Conservation (phyloP, 2,329 filamentous ascomycete genomes). For the Fusarium scirpi region DNA sequence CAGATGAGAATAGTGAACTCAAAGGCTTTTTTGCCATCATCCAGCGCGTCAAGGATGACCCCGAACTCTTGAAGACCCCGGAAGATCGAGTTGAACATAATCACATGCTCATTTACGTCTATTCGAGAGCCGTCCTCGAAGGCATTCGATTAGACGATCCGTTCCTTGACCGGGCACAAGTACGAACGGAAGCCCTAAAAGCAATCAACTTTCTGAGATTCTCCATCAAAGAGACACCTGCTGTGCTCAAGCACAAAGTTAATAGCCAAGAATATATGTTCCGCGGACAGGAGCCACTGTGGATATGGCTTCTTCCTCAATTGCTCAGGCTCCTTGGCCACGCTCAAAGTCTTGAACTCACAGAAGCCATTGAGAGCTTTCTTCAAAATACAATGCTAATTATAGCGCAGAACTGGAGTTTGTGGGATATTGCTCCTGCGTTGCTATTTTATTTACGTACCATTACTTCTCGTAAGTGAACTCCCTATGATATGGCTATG, state of each 20-base stretch:
- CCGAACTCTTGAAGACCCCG: slow-evolving; percentile 66
- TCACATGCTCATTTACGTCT: slow-evolving; percentile 86
- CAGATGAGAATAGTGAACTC: slow-evolving; percentile 78
- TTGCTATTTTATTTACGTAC: slow-evolving; percentile 62
- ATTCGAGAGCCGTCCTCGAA: slow-evolving; percentile 82
- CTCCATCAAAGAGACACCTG: slow-evolving; percentile 80
- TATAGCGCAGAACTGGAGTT: slow-evolving; percentile 56
- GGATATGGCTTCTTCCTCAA: slow-evolving; percentile 73
- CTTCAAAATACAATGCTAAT: slow-evolving; percentile 62
- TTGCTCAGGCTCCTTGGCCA: slow-evolving; percentile 69
- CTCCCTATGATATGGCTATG: not conserved
- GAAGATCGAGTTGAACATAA: slow-evolving; percentile 81
- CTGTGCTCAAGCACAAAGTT: slow-evolving; percentile 67
- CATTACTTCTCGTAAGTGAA: slow-evolving; percentile 59
- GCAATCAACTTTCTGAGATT: slow-evolving; percentile 82
- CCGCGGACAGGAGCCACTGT: slow-evolving; percentile 71
- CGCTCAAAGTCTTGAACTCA: slow-evolving; percentile 60
- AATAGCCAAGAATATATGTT: slow-evolving; percentile 59
- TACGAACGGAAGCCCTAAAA: slow-evolving; percentile 72
- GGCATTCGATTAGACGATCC: slow-evolving; percentile 75
- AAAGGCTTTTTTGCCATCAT: slow-evolving; percentile 74
- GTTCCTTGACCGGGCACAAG: slow-evolving; percentile 68
- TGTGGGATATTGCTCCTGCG: slow-evolving; percentile 63
- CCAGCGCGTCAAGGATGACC: slow-evolving; percentile 65
- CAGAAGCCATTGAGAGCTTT: slow-evolving; percentile 65